phyloP scores from a whole-genome alignment of 2,329 filamentous ascomycete genomes.

The Cyphellophora europaea region DNA sequence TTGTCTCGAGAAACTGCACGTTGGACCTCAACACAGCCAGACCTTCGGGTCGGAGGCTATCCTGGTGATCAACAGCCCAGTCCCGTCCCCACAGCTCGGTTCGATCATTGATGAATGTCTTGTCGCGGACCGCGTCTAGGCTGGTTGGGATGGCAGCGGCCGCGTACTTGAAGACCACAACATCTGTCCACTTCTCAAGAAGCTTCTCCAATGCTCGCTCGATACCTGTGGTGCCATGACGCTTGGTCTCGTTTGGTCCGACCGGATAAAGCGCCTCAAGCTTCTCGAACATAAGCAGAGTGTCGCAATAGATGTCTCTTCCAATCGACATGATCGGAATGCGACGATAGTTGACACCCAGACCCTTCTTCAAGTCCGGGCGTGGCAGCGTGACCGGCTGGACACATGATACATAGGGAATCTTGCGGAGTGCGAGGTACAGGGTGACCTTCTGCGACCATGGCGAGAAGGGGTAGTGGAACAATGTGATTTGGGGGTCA shows the following conservation, averaged over 20 bases:
- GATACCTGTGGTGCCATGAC: constrained; percentile 5
- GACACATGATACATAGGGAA: constrained; percentile 3
- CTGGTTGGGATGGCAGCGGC: constrained; percentile 3
- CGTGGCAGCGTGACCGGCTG: constrained; percentile 16
- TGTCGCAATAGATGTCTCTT: constrained; percentile 59
- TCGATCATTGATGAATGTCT: constrained; percentile 4
- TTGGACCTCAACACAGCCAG: constrained; percentile 2
- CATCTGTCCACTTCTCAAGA: constrained; percentile 26
- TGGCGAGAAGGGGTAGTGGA: constrained; percentile 3
- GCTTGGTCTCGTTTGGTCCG: constrained; percentile 27
- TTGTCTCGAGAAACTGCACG: constrained; percentile 4
- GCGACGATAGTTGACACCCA: neutral
- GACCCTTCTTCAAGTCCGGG: constrained; percentile 14
- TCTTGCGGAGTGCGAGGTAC: constrained; percentile 3
- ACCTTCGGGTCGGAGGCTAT: constrained; percentile 1
- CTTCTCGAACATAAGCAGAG: constrained; percentile 56
- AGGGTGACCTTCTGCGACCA: constrained; percentile 2
- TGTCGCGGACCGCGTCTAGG: neutral
- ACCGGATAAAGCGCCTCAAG: constrained; percentile 48
- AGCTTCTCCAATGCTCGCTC: constrained; percentile 32
- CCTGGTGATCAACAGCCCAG: constrained; percentile 3
- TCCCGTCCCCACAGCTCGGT: constrained; percentile 4
- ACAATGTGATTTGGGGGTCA: constrained; percentile 3
- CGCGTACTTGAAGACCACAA: constrained; percentile 4
- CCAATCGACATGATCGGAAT: constrained; percentile 49